phyloP scores from a whole-genome alignment of 805 yeast genomes.

The Candida berthetii region DNA sequence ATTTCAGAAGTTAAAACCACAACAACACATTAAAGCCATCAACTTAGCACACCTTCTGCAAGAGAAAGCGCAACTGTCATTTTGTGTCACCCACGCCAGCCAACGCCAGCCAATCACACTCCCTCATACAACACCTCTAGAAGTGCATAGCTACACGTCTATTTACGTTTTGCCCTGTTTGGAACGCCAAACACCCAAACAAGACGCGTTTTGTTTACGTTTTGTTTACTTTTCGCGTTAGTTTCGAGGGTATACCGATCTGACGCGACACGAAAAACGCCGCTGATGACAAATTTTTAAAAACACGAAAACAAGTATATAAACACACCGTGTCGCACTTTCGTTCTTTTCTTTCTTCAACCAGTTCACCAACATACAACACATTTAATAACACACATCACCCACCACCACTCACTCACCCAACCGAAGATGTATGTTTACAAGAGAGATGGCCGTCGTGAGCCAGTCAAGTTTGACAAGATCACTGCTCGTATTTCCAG shows the following conservation, averaged over 20 bases:
- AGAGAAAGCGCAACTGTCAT: no score
- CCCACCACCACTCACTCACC: not conserved
- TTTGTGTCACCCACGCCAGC: no score
- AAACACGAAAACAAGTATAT: slow-evolving; percentile 2
- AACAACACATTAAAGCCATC: no score
- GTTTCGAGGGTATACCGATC: not conserved
- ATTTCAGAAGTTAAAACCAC: not conserved
- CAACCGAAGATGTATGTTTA: slow-evolving; percentile 59
- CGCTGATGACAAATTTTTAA: slow-evolving; percentile 1
- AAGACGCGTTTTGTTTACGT: not conserved
- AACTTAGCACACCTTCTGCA: no score
- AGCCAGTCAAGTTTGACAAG: slow-evolving; percentile 92
- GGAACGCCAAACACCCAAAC: not conserved
- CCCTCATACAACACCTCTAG: no score
- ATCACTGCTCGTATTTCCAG: slow-evolving; percentile 94
- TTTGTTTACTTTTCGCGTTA: not conserved
- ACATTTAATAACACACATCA: not conserved
- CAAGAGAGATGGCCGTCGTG: slow-evolving; percentile 92
- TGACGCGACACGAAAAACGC: slow-evolving; percentile 1
- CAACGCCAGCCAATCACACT: no score
- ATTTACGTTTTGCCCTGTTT: slow-evolving; percentile 1
- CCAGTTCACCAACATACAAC: not conserved
- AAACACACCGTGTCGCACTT: slow-evolving; percentile 4
- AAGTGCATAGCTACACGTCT: not conserved
- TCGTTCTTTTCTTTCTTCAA: not conserved